phyloP scores from a whole-genome alignment of 192 early-diverging fungal genomes.

The Gonapodya sp. region DNA sequence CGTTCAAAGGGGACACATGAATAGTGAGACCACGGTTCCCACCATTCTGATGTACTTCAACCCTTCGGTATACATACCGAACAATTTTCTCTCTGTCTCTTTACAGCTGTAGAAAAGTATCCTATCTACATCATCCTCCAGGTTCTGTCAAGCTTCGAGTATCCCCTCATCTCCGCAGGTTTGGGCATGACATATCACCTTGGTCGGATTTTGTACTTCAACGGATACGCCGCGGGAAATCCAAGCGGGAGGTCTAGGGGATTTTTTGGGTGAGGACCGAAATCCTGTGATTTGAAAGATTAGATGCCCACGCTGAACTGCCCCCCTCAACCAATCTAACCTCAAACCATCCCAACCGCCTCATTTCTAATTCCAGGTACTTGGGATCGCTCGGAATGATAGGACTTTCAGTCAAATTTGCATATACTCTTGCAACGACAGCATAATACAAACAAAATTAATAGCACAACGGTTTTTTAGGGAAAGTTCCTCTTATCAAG shows the following conservation, averaged over 20 bases:
- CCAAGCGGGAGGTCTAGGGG: background rate
- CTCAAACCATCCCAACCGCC: background rate
- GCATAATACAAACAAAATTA: background rate
- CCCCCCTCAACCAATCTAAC: background rate
- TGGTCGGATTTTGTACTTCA: background rate
- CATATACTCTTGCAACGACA: background rate
- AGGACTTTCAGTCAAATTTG: background rate
- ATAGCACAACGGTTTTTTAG: too few species aligned
- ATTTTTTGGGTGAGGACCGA: background rate
- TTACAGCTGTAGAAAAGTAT: background rate
- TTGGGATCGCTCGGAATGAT: background rate
- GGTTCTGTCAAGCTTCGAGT: background rate
- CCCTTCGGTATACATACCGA: background rate
- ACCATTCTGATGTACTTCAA: background rate
- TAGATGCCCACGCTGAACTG: too few species aligned
- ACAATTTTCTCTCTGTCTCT: background rate
- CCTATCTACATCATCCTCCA: conserved; percentile 3
- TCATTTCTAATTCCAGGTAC: background rate
- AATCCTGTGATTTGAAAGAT: too few species aligned
- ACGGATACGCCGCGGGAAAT: background rate
- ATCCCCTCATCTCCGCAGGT: conserved; percentile 6
- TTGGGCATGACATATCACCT: background rate
- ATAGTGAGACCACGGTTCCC: background rate
- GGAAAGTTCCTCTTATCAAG: too few species aligned
- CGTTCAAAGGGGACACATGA: background rate